phyloP scores from a whole-genome alignment of 2,329 filamentous ascomycete genomes.

The Alternaria ethzedia region DNA sequence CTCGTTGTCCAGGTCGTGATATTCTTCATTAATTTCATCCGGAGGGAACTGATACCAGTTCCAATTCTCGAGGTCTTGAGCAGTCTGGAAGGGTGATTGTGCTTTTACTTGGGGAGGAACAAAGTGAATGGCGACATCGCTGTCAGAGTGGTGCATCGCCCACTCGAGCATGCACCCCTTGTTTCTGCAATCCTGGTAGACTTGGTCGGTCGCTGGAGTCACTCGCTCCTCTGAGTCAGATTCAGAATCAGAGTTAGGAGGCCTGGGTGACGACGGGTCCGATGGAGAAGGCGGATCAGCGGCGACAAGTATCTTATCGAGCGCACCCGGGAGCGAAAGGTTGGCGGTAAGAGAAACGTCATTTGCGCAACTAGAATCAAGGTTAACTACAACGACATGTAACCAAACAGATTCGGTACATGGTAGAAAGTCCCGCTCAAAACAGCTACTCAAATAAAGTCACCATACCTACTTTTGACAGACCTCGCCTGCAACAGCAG shows the following conservation, averaged over 20 bases:
- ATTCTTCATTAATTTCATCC: no score
- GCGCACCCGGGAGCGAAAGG: not conserved
- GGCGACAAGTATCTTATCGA: not conserved
- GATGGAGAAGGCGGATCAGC: no score
- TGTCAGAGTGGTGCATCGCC: constrained; percentile 17
- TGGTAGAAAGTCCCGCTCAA: not conserved
- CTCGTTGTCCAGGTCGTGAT: no score
- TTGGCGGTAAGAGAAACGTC: not conserved
- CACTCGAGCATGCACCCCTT: constrained; percentile 21
- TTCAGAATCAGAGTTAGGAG: no score
- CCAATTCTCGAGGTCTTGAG: constrained; percentile 15
- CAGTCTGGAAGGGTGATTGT: constrained; percentile 6
- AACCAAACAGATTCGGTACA: not conserved
- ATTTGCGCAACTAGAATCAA: not conserved
- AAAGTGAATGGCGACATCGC: constrained; percentile 12
- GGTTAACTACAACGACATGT: not conserved
- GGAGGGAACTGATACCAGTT: no score
- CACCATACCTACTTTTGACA: not conserved
- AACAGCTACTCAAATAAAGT: not conserved
- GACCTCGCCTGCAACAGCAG: not conserved
- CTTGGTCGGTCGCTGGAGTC: constrained; percentile 10
- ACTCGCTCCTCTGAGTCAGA: no score
- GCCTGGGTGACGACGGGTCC: no score
- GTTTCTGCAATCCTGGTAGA: constrained; percentile 12
- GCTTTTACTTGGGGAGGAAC: constrained; percentile 11